Conservation (phyloP, 2,329 filamentous ascomycete species). For the Sporothrix brunneoviolacea region DNA sequence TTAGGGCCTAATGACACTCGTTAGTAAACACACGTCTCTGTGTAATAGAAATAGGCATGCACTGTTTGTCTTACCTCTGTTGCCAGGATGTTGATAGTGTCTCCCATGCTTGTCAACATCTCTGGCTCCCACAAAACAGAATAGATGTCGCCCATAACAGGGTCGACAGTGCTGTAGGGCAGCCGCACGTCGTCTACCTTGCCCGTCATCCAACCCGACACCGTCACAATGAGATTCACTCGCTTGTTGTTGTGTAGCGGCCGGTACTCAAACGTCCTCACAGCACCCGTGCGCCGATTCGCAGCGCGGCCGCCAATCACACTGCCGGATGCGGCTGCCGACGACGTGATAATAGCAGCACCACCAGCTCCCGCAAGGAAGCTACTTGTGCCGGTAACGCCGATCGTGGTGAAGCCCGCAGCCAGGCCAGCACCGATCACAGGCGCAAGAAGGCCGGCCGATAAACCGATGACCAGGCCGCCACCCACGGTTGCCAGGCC, state of each 20-base stretch:
- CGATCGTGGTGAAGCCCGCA: slow-evolving; percentile 91
- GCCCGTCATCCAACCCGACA: slow-evolving; percentile 97
- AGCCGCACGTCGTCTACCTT: slow-evolving; percentile 94
- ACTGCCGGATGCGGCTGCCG: slow-evolving; percentile 77
- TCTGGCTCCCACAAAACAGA: slow-evolving; percentile 97
- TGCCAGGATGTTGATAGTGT: slow-evolving; percentile 95
- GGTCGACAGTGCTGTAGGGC: slow-evolving; percentile 92
- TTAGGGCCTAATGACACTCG: slow-evolving; percentile 60
- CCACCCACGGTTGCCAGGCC: slow-evolving; percentile 93
- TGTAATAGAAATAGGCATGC: background rate
- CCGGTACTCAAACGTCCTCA: slow-evolving; percentile 94
- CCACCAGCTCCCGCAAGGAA: slow-evolving; percentile 90
- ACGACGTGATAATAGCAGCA: slow-evolving; percentile 87
- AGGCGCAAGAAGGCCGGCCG: slow-evolving; percentile 83
- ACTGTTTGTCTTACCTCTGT: slow-evolving; percentile 67
- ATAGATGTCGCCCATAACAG: slow-evolving; percentile 97
- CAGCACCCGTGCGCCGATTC: slow-evolving; percentile 79
- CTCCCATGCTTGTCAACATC: slow-evolving; percentile 95
- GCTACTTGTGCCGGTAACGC: slow-evolving; percentile 77
- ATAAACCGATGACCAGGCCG: slow-evolving; percentile 89
- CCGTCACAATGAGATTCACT: slow-evolving; percentile 89
- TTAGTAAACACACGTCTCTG: background rate
- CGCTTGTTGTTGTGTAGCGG: slow-evolving; percentile 97
- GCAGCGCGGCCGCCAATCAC: slow-evolving; percentile 82
- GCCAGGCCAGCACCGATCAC: slow-evolving; percentile 91